Evolutionary conservation across 768 basidiomycete species (phyloP).

Genomic region (Agaricus subrufescens): DNA sequence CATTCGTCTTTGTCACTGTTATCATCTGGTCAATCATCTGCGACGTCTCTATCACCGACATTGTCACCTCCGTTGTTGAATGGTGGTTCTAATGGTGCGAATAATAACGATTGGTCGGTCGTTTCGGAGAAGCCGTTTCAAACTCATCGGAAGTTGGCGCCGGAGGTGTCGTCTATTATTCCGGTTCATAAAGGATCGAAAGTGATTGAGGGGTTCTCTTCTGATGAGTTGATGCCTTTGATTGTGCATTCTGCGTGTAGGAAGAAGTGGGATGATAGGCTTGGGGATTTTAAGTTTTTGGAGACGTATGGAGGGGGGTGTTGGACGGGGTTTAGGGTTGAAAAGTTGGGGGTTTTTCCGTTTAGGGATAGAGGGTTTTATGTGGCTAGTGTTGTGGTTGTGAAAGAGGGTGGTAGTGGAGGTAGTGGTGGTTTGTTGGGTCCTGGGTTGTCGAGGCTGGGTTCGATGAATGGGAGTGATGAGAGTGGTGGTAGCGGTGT

Average conservation of each 20-base stretch:
- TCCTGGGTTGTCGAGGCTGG: conserved; percentile 31
- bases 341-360: conserved; percentile 73
- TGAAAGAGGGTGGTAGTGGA: conserved; percentile 8
- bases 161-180: conserved; percentile 73
- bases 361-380: conserved; percentile 89
- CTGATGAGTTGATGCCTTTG: conserved; percentile 81
- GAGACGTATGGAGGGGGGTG: conserved; percentile 77
- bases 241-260: conserved; percentile 68
- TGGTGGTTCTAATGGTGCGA: too few relatives aligned
- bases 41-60: too few relatives aligned
- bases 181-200: conserved; percentile 86
- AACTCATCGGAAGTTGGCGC: conserved; percentile 69
- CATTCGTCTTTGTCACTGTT: neutral
- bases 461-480: conserved; percentile 34
- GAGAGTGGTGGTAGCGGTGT: too few relatives aligned
- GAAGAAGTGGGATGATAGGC: conserved; percentile 83
- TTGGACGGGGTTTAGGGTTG: conserved; percentile 65
- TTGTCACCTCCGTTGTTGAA: too few relatives aligned
- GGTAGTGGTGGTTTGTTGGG: conserved; percentile 34
- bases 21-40: too few relatives aligned
- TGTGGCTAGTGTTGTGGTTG: conserved; percentile 67
- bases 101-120: conserved; percentile 61
- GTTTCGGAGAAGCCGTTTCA: conserved; percentile 74
- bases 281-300: conserved; percentile 63
- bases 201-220: conserved; percentile 90